These are phyloP conservation scores for Obelidium mucronatum DNA, from an alignment of 192 early-diverging fungal species.

Conservation along the genomic window DNA sequence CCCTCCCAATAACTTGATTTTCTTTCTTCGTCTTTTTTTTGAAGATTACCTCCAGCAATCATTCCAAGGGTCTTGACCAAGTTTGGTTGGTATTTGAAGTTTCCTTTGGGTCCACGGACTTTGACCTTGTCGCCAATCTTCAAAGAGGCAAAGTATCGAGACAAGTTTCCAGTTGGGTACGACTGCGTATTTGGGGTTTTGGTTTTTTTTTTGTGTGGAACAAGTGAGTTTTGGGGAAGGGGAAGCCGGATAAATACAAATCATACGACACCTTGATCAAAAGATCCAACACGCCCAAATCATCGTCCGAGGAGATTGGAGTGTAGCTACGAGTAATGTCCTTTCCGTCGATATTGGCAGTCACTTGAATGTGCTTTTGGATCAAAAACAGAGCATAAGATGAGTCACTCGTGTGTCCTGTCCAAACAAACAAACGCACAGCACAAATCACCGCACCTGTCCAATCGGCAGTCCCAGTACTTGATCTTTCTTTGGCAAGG, in stretches of 20 bases:
- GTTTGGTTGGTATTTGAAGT: slow-evolving; percentile 85
- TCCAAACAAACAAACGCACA: no score
- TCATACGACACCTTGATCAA: slow-evolving; percentile 79
- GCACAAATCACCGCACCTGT: slow-evolving; percentile 51
- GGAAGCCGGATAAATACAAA: no score
- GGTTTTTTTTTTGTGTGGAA: background rate
- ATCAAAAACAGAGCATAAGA: background rate
- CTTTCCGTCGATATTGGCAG: slow-evolving; percentile 85
- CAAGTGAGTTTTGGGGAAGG: background rate
- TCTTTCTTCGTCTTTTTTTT: background rate
- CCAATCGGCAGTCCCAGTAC: slow-evolving; percentile 89
- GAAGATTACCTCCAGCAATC: slow-evolving; percentile 44
- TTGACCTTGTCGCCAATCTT: slow-evolving; percentile 75
- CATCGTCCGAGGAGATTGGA: slow-evolving; percentile 84
- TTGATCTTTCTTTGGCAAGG: slow-evolving; percentile 70
- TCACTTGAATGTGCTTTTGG: slow-evolving; percentile 83
- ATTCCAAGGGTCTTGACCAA: slow-evolving; percentile 84
- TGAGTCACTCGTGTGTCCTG: no score
- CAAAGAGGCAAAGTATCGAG: slow-evolving; percentile 53
- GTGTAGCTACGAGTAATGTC: slow-evolving; percentile 89
- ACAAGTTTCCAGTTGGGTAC: slow-evolving; percentile 38
- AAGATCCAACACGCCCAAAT: slow-evolving; percentile 88
- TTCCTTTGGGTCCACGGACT: slow-evolving; percentile 88
- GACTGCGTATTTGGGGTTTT: no score
- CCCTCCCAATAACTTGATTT: no score